Evolutionary conservation across 2,329 filamentous ascomycete genomes (phyloP), one percentile per base, ranked within the genome.

Genomic region (Ophiocordyceps robertsii): DNA sequence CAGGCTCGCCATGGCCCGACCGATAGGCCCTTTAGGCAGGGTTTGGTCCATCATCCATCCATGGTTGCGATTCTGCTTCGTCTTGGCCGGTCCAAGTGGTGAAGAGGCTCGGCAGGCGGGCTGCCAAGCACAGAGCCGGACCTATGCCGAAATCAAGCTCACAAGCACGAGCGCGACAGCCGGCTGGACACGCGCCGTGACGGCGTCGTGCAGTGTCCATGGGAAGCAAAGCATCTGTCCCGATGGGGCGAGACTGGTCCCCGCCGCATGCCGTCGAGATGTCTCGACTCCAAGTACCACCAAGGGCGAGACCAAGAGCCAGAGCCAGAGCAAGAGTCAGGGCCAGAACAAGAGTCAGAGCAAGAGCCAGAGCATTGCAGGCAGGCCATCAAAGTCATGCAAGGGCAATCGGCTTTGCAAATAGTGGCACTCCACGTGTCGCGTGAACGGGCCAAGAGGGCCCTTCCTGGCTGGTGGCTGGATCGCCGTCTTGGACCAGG

Each of bases 371-470:
- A 27, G 3, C 19, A 19, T 19, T 19, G 19, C 24, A 27, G 9
- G 24, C 24, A 27, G 24, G 24, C 7, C 24, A 6, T 9, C 24
- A 9, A 27, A 9, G 4, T 27, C 24, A 27, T 27, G 24, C 24
- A 27, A 27, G 24, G 24, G 24, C 24, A 27, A 27, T 3, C 9
- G 24, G 31, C 30, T 17, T 30, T 29, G 10, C 11, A 9, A 16
- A 12, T 21, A n/a, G n/a, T 37, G 24, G 29, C 36, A 32, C 41
- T 31, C 41, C 41, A 42, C 41, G 16, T n/a, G 41, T 38, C 41
- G 41, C 41, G 41, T 42, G 41, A 35, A 24, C 41, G 36, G n/a
- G 29, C 41, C 13, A 35, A 27, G 41, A 36, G 35, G 33, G 29
- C 2, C n/a, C n/a, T 13, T 31, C 41, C 29, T 17, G 41, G 29